These are phyloP conservation scores for Lentinula sp. DNA, from an alignment of 768 basidiomycete species.

Conservation along the genomic window DNA sequence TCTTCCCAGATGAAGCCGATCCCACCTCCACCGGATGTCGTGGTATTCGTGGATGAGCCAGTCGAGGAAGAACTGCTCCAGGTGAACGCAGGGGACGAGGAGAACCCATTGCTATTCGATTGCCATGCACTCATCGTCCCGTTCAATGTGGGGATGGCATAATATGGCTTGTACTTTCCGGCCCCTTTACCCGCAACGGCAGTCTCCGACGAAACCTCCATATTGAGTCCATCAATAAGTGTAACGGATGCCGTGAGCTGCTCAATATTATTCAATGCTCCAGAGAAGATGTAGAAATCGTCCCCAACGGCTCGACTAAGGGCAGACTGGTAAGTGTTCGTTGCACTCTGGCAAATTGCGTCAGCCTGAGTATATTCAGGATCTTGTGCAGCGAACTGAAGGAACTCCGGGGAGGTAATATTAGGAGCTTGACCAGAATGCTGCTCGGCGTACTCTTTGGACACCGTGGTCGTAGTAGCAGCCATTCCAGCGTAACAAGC, in stretches of 20 bases:
- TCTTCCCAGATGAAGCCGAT: slow-evolving; percentile 3
- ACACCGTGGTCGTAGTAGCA: not conserved
- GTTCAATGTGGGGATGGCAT: not conserved
- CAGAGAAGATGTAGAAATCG: slow-evolving; percentile 1
- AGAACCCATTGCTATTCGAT: not conserved
- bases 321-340: not conserved
- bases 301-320: not conserved
- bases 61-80: not conserved
- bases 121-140: slow-evolving; percentile 2
- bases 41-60: not conserved
- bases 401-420: not conserved
- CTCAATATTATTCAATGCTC: not conserved
- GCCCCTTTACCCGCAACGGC: not conserved
- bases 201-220: not conserved
- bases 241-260: not conserved
- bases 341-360: not conserved
- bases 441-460: not conserved
- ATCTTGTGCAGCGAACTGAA: not conserved
- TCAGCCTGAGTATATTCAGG: not conserved
- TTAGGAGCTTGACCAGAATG: not conserved
- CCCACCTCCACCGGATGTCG: not conserved
- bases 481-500: not conserved
- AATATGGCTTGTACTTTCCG: slow-evolving; percentile 1
- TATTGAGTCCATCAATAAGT: not conserved
- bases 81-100: not conserved